Evolutionary conservation across 106 monocot species (phyloP).

Genomic region (Hemerocallis citrina): DNA sequence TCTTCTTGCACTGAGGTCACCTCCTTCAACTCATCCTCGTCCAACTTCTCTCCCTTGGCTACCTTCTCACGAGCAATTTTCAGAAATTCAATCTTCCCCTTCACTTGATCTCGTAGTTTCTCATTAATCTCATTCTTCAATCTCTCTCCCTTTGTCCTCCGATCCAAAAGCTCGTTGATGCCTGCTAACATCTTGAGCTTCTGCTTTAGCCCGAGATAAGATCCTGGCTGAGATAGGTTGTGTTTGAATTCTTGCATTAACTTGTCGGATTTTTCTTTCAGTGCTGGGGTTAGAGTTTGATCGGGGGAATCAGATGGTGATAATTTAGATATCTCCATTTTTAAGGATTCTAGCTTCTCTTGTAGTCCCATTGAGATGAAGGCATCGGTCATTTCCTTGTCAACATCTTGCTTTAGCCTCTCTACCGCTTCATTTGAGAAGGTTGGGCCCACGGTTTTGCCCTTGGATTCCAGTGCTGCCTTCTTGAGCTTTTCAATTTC

Average conservation of each 20-base stretch:
- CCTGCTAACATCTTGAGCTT: slow-evolving; percentile 50
- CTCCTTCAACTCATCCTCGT: slow-evolving; percentile 26
- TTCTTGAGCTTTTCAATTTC: slow-evolving; percentile 58
- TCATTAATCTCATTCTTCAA: slow-evolving; percentile 70
- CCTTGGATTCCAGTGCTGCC: slow-evolving; percentile 29
- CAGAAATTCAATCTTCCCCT: slow-evolving; percentile 40
- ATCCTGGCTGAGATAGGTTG: slow-evolving; percentile 30
- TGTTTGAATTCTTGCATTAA: slow-evolving; percentile 57
- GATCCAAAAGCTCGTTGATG: slow-evolving; percentile 28
- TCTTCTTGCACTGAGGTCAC: slow-evolving; percentile 37
- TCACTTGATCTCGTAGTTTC: slow-evolving; percentile 35
- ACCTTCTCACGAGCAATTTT: slow-evolving; percentile 35
- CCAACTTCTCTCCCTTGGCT: slow-evolving; percentile 41
- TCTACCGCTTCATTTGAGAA: slow-evolving; percentile 45
- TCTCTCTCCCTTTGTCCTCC: slow-evolving; percentile 37
- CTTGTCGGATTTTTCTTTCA: slow-evolving; percentile 49
- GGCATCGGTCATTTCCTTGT: slow-evolving; percentile 60
- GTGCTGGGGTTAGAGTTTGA: slow-evolving; percentile 19
- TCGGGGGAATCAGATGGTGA: slow-evolving; percentile 17
- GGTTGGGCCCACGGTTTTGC: slow-evolving; percentile 5
- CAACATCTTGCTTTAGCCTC: slow-evolving; percentile 39
- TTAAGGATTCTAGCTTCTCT: slow-evolving; percentile 56
- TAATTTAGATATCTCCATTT: slow-evolving; percentile 57
- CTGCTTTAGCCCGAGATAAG: slow-evolving; percentile 47
- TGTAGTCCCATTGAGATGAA: slow-evolving; percentile 64